A percentile compares a stretch with the other conserved stretches of the same genome.
Conservation (phyloP, 495 filamentous ascomycete species). For the Astrocystis sublimbata region DNA sequence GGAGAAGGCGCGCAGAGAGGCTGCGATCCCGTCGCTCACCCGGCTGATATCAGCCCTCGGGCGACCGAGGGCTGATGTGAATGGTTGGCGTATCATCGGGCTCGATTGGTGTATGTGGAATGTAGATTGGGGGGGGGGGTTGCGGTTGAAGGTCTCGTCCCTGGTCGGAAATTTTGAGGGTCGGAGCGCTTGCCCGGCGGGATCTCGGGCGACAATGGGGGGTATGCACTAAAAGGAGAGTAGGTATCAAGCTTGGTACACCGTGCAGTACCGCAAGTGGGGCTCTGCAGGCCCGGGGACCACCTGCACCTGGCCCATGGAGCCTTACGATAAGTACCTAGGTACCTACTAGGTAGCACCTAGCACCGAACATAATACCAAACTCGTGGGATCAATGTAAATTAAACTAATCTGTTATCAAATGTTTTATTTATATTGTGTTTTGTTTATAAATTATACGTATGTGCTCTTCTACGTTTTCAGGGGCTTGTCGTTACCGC, state of each 20-base stretch:
- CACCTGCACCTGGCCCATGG: too few relatives aligned
- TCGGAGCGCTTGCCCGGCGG: not conserved
- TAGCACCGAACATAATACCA: not conserved
- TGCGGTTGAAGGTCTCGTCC: too few relatives aligned
- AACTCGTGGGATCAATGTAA: too few relatives aligned
- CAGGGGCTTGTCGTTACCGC: conserved; percentile 67
- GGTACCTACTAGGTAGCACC: not conserved
- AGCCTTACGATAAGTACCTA: too few relatives aligned
- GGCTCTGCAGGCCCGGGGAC: too few relatives aligned
- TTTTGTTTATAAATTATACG: not conserved
- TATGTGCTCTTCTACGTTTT: conserved; percentile 29
- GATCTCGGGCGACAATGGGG: not conserved
- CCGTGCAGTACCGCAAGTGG: too few relatives aligned
- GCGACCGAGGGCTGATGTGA: conserved; percentile 26
- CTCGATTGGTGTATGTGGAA: conserved; percentile 12
- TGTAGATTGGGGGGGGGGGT: not conserved
- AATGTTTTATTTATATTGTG: not conserved
- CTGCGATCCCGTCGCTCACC: conserved; percentile 44
- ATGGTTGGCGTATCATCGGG: conserved; percentile 33
- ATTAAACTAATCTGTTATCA: not conserved
- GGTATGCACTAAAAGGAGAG: conserved; percentile 21
- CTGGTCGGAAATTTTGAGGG: conserved; percentile 28
- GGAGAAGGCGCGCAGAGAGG: conserved; percentile 44
- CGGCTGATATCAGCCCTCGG: conserved; percentile 33
- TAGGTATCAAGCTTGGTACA: not conserved